phyloP scores from a whole-genome alignment of 2,329 filamentous ascomycete genomes.

The Ceratocystis colombiana region DNA sequence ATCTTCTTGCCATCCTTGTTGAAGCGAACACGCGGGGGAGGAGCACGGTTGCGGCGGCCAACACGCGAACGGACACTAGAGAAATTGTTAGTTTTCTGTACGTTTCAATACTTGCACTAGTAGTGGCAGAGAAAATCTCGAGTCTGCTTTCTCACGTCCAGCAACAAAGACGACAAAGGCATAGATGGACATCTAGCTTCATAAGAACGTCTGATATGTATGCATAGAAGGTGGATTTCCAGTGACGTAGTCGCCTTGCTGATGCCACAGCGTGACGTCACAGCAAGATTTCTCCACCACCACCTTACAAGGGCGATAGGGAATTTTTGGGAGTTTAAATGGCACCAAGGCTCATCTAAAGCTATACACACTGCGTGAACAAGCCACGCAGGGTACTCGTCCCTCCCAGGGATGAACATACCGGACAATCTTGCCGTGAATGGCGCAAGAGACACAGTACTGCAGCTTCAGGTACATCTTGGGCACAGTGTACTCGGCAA shows the following conservation, averaged over 20 bases:
- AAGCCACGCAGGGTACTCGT: conserved; percentile 42
- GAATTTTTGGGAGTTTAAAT: conserved; percentile 32
- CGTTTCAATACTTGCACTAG: background rate
- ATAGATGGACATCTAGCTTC: conserved; percentile 20
- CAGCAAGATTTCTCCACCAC: conserved; percentile 7
- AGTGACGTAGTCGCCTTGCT: background rate
- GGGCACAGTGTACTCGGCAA: conserved; percentile 97
- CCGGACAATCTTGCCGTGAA: conserved; percentile 99
- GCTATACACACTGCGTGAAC: conserved; percentile 22
- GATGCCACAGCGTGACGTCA: conserved; percentile 15
- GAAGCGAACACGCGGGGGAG: conserved; percentile 94
- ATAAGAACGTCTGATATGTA: conserved; percentile 10
- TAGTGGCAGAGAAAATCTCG: background rate
- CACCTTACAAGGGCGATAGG: conserved; percentile 27
- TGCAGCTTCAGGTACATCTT: conserved; percentile 99
- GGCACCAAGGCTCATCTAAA: conserved; percentile 51
- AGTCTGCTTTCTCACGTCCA: background rate
- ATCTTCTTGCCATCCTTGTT: conserved; percentile 99
- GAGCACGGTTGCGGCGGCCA: conserved; percentile 97
- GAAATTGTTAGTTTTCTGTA: conserved; percentile 32
- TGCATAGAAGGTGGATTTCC: background rate
- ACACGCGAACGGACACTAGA: conserved; percentile 88
- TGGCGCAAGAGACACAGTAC: conserved; percentile 99
- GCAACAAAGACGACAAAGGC: conserved; percentile 16
- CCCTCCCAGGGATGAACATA: conserved; percentile 59